A percentile compares a stretch with the other conserved stretches of the same genome.
These are phyloP conservation scores for Cornus controversa DNA, from an alignment of 148 eudicot species.

Conservation along the genomic window DNA sequence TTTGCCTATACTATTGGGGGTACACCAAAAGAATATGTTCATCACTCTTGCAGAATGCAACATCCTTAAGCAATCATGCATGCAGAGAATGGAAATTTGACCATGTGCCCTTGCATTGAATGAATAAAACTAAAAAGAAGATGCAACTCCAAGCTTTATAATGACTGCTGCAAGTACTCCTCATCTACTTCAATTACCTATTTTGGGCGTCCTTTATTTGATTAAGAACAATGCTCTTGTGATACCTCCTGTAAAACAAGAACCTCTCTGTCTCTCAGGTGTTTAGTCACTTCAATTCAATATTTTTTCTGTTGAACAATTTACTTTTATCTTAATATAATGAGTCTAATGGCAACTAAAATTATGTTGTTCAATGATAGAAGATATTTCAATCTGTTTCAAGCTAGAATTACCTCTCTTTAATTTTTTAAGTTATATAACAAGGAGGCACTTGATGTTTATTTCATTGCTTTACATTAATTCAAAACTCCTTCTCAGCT, in stretches of 20 bases:
- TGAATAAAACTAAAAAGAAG: not conserved
- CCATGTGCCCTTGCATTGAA: not conserved
- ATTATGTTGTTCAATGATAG: not conserved
- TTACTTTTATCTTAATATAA: not conserved
- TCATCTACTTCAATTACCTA: not conserved
- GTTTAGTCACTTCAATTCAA: not conserved
- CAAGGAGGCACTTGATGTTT: not conserved
- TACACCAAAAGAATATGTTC: not conserved
- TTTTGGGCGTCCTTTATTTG: not conserved
- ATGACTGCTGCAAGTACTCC: not conserved
- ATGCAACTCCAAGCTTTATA: constrained; percentile 5
- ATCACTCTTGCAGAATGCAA: not conserved
- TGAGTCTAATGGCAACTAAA: not conserved
- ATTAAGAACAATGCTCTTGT: not conserved
- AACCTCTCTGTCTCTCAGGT: not conserved
- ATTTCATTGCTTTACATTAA: not conserved
- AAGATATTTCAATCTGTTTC: no score
- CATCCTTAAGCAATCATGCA: not conserved
- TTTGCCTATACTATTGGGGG: not conserved
- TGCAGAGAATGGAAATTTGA: not conserved
- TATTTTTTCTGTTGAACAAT: not conserved
- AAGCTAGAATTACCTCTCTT: not conserved
- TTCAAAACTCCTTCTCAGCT: not conserved
- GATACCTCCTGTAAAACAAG: not conserved
- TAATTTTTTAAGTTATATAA: not conserved